phyloP scores from a whole-genome alignment of 768 basidiomycete genomes.

The Pilatotrama ljubarskyi region DNA sequence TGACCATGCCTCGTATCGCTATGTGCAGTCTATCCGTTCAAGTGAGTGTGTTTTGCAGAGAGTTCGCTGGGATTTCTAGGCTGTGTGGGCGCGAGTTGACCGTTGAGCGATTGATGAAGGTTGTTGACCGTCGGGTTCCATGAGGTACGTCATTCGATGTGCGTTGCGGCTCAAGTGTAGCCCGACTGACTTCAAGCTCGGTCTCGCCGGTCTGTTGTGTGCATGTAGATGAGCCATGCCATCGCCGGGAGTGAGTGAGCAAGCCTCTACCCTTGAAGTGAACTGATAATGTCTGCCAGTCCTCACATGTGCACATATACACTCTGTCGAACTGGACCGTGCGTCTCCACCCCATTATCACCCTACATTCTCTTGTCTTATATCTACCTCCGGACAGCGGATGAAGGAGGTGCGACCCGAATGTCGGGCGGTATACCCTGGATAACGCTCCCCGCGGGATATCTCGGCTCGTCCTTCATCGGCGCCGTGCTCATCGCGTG shows the following conservation, averaged over 20 bases:
- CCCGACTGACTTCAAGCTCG: background rate
- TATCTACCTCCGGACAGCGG: constrained; percentile 45
- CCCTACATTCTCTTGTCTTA: background rate
- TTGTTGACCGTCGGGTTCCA: constrained; percentile 87
- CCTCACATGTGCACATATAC: constrained; percentile 82
- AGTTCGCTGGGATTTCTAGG: background rate
- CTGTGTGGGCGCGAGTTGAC: background rate
- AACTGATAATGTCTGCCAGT: constrained; percentile 33
- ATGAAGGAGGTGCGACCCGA: constrained; percentile 83
- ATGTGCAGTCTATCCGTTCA: constrained; percentile 83
- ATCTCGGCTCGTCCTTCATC: constrained; percentile 83
- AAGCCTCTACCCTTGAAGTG: background rate
- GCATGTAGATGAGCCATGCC: constrained; percentile 79
- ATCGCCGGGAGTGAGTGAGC: constrained; percentile 50
- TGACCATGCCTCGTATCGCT: background rate
- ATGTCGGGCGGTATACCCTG: constrained; percentile 87
- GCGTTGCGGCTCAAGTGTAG: no score
- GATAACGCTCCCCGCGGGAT: constrained; percentile 84
- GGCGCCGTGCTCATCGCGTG: constrained; percentile 86
- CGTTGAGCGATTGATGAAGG: constrained; percentile 37
- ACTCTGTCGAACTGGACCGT: constrained; percentile 88
- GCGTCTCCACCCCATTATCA: constrained; percentile 32
- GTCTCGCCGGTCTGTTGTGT: background rate
- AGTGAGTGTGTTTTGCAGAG: constrained; percentile 51
- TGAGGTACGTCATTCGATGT: constrained; percentile 50